phyloP scores from a whole-genome alignment of 305 asterid genomes.

The Fraxinus velutina region DNA sequence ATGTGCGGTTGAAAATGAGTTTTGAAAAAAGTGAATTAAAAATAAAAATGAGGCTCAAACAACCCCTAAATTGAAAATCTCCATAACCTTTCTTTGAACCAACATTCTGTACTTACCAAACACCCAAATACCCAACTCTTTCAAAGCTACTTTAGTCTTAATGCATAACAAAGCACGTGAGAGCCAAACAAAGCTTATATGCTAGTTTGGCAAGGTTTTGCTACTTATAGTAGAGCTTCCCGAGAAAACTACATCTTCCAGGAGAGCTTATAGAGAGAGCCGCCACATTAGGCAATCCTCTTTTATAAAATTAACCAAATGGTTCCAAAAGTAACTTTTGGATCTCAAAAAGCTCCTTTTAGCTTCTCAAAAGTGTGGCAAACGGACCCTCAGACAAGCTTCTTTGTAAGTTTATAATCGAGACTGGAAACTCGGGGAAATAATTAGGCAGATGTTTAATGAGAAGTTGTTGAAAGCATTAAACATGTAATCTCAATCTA shows the following conservation, averaged over 20 bases:
- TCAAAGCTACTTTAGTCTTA: background rate
- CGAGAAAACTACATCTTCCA: background rate
- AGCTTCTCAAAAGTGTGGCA: background rate
- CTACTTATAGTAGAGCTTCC: background rate
- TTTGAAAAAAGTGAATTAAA: too few species aligned
- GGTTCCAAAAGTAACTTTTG: background rate
- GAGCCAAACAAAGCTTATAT: background rate
- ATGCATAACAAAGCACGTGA: background rate
- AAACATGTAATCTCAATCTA: slow-evolving; percentile 7
- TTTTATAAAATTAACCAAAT: background rate
- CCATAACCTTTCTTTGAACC: background rate
- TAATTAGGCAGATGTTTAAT: slow-evolving; percentile 1
- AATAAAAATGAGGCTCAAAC: background rate
- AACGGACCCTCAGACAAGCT: background rate
- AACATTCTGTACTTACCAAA: background rate
- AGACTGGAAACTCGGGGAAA: slow-evolving; percentile 2
- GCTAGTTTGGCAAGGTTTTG: background rate
- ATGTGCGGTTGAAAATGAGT: background rate
- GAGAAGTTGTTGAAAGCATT: slow-evolving; percentile 6
- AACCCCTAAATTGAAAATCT: background rate
- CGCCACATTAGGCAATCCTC: background rate
- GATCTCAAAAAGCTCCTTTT: background rate
- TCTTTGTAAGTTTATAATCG: background rate
- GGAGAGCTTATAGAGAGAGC: background rate
- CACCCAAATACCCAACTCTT: background rate